These are phyloP conservation scores for Ascochyta lentis DNA, from an alignment of 2,329 filamentous ascomycete species.

Conservation along the genomic window DNA sequence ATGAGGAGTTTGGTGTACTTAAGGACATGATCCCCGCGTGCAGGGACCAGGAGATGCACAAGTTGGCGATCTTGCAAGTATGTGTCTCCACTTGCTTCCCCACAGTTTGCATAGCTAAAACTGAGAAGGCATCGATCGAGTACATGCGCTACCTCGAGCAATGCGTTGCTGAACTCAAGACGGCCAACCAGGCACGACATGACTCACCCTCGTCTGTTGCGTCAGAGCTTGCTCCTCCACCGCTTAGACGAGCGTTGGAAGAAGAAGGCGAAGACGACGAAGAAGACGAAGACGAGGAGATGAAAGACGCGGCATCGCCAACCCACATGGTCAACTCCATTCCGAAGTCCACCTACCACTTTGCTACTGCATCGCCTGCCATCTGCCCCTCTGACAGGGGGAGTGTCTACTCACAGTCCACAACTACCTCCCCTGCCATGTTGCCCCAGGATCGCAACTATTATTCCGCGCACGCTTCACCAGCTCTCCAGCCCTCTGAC, in stretches of 20 bases:
- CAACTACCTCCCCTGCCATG: constrained; percentile 50
- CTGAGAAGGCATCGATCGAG: constrained; percentile 83
- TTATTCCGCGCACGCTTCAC: constrained; percentile 54
- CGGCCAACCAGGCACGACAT: constrained; percentile 37
- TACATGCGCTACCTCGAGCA: constrained; percentile 94
- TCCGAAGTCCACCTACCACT: constrained; percentile 30
- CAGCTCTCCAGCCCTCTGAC: constrained; percentile 49
- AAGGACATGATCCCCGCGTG: constrained; percentile 97
- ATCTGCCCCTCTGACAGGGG: constrained; percentile 47
- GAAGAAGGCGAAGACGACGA: constrained; percentile 53
- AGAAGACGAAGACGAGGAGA: constrained; percentile 55
- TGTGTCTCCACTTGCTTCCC: background rate
- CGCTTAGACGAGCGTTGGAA: constrained; percentile 15
- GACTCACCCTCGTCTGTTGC: constrained; percentile 34
- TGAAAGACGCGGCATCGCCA: constrained; percentile 47
- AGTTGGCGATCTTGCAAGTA: constrained; percentile 92
- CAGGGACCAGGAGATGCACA: constrained; percentile 95
- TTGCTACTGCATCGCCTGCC: constrained; percentile 42
- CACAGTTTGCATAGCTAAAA: constrained; percentile 1
- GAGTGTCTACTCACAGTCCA: constrained; percentile 41
- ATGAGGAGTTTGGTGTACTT: constrained; percentile 92
- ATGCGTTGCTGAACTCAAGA: constrained; percentile 81
- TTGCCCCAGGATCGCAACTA: constrained; percentile 51
- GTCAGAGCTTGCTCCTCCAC: constrained; percentile 36
- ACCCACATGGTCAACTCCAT: constrained; percentile 20